Evolutionary conservation across 2,329 filamentous ascomycete genomes (phyloP).

Genomic region (Aspergillus persii): DNA sequence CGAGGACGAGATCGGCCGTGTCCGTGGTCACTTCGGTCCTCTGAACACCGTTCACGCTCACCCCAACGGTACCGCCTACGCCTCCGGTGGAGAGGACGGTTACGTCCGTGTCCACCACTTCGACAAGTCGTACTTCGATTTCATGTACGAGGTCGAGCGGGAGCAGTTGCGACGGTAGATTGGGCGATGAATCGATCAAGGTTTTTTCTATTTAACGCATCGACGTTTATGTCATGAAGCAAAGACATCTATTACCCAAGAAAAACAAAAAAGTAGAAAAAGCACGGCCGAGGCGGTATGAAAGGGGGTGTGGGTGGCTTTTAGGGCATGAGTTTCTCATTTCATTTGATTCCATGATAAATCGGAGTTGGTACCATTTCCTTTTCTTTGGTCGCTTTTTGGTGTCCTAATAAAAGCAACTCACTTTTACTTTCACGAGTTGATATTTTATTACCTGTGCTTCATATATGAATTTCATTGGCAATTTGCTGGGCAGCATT

Average conservation of each 20-base stretch:
- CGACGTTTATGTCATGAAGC: slow-evolving; percentile 39
- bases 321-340: slow-evolving; percentile 34
- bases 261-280: slow-evolving; percentile 16
- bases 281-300: slow-evolving; percentile 26
- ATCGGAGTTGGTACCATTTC: slow-evolving; percentile 40
- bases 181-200: slow-evolving; percentile 14
- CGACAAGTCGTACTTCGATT: slow-evolving; percentile 98
- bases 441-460: not conserved
- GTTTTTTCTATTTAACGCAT: slow-evolving; percentile 27
- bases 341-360: slow-evolving; percentile 39
- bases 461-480: slow-evolving; percentile 4
- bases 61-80: slow-evolving; percentile 88
- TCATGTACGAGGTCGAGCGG: slow-evolving; percentile 97
- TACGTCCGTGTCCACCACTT: slow-evolving; percentile 99
- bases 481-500: slow-evolving; percentile 1
- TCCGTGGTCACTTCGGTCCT: slow-evolving; percentile 94
- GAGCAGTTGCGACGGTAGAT: slow-evolving; percentile 57
- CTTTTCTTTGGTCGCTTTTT: slow-evolving; percentile 28
- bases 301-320: slow-evolving; percentile 29
- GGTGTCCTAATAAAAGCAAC: slow-evolving; percentile 36
- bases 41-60: slow-evolving; percentile 95
- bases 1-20: slow-evolving; percentile 96
- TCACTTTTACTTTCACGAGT: slow-evolving; percentile 13
- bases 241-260: slow-evolving; percentile 21
- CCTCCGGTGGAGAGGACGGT: slow-evolving; percentile 93